phyloP scores from a whole-genome alignment of 306 rosid genomes.

The Cucumis hystrix region DNA sequence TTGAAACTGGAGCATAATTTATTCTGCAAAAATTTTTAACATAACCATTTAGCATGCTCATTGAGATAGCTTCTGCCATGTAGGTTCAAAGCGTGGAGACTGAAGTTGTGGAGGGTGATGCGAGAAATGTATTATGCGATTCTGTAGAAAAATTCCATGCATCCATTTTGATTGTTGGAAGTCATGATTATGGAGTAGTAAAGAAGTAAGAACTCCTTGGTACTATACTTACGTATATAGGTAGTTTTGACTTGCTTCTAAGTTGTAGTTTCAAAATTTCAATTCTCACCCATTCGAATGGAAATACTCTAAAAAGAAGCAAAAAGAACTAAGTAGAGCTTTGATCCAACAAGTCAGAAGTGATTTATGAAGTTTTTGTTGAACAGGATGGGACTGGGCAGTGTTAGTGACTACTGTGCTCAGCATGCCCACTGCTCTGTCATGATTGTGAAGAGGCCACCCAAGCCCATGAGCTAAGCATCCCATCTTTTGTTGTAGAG shows the following conservation, averaged over 20 bases:
- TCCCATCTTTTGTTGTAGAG: not conserved
- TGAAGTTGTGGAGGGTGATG: slow-evolving; percentile 24
- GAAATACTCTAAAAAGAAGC: not conserved
- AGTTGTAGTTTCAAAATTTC: not conserved
- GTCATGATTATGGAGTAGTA: slow-evolving; percentile 26
- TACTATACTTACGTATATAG: not conserved
- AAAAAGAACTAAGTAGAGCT: not conserved
- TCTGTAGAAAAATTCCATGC: slow-evolving; percentile 18
- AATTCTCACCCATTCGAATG: not conserved
- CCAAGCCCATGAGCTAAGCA: not conserved
- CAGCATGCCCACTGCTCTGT: slow-evolving; percentile 22
- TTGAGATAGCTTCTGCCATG: not conserved
- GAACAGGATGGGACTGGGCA: slow-evolving; percentile 20
- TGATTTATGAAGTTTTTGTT: not conserved
- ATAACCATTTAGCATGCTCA: not conserved
- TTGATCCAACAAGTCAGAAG: not conserved
- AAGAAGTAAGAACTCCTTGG: slow-evolving; percentile 11
- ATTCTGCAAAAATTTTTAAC: not conserved
- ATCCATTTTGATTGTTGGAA: slow-evolving; percentile 20
- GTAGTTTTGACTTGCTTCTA: not conserved
- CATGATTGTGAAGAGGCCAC: slow-evolving; percentile 19
- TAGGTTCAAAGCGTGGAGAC: slow-evolving; percentile 15
- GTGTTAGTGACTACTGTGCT: slow-evolving; percentile 23
- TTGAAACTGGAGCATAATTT: not conserved
- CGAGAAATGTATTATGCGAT: slow-evolving; percentile 19